Evolutionary conservation across 2,329 filamentous ascomycete species (phyloP).

Genomic region (Trichoderma sp.): DNA sequence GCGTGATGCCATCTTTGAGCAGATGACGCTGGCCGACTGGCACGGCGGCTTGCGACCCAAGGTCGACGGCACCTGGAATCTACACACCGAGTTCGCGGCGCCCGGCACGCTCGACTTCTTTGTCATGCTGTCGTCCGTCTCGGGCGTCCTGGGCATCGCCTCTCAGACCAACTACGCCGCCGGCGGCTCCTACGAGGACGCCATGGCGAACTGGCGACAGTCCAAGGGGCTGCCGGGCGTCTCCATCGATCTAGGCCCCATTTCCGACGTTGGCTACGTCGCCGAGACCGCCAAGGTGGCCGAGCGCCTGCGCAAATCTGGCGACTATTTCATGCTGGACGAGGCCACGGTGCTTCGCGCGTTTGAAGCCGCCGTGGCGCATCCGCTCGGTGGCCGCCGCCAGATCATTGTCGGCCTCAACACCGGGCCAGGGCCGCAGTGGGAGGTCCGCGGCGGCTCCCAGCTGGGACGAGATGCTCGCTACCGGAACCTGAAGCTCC

Average conservation of each 20-base stretch:
- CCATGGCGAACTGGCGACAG: conserved; percentile 16
- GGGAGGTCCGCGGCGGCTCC: neutral
- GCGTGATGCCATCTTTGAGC: neutral
- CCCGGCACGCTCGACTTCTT: conserved; percentile 15
- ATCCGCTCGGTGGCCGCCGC: neutral
- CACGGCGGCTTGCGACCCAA: neutral
- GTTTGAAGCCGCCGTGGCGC: neutral
- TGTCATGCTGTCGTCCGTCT: conserved; percentile 11
- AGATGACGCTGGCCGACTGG: neutral
- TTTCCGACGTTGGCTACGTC: neutral
- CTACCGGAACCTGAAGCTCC: neutral
- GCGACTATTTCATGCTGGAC: neutral
- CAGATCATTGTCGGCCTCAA: neutral
- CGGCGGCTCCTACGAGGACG: conserved; percentile 17
- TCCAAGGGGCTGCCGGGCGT: neutral
- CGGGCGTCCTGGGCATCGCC: neutral
- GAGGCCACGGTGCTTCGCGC: neutral
- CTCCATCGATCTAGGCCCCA: neutral
- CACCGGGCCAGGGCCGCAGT: neutral
- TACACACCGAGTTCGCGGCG: conserved; percentile 7
- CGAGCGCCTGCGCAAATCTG: neutral
- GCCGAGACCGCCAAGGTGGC: neutral
- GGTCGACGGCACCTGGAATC: neutral
- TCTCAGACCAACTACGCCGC: conserved; percentile 18
- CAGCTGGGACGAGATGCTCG: neutral